Conservation (phyloP, 352 stramenopile genomes). For the Phytophthora lateralis region DNA sequence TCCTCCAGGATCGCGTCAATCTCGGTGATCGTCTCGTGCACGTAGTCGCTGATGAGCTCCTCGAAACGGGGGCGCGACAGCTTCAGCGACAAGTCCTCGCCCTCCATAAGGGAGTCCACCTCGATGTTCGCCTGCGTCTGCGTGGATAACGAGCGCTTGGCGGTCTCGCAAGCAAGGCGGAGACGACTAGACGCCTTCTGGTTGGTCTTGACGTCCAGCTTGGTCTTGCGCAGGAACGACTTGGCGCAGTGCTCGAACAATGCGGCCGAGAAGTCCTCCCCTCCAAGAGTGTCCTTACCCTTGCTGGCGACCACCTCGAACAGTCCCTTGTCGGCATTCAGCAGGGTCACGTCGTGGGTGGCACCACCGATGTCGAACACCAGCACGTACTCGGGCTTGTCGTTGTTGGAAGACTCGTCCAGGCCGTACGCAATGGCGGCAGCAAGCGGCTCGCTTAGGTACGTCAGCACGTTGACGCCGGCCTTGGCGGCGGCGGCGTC, state of each 20-base stretch:
- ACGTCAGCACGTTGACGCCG: conserved; percentile 95
- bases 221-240: conserved; percentile 94
- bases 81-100: conserved; percentile 97
- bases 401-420: conserved; percentile 90
- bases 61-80: conserved; percentile 97
- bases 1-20: conserved; percentile 86
- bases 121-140: conserved; percentile 97
- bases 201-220: conserved; percentile 94
- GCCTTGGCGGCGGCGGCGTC: conserved; percentile 85
- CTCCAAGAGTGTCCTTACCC: conserved; percentile 95
- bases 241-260: conserved; percentile 97
- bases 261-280: conserved; percentile 97
- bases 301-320: conserved; percentile 97
- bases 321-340: conserved; percentile 97
- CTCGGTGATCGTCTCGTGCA: conserved; percentile 92
- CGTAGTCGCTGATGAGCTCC: conserved; percentile 93
- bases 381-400: conserved; percentile 94
- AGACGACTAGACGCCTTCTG: conserved; percentile 95
- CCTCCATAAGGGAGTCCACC: conserved; percentile 97
- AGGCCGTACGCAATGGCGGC: conserved; percentile 99
- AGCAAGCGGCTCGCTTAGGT: conserved; percentile 98
- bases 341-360: conserved; percentile 96
- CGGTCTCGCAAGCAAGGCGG: conserved; percentile 95
- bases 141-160: conserved; percentile 96
- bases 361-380: conserved; percentile 98